Evolutionary conservation across 176 grass and related monocot genomes (phyloP).

Genomic region (Saccharum spontaneum): DNA sequence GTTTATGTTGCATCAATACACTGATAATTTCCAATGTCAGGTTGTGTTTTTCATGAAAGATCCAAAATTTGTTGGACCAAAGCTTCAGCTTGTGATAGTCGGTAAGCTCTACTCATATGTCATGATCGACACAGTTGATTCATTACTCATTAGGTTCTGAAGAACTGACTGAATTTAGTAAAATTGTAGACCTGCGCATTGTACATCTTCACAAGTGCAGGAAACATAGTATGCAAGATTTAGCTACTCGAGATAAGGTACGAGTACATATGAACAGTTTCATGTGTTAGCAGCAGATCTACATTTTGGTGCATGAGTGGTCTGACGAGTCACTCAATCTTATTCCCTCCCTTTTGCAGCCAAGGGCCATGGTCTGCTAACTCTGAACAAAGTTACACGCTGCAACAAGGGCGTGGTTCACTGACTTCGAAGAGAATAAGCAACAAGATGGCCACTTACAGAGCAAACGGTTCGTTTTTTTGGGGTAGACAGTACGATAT

Average conservation of each 20-base stretch:
- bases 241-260: not conserved
- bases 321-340: not conserved
- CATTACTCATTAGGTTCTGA: not conserved
- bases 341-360: constrained; percentile 27
- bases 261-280: not conserved
- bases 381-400: constrained; percentile 21
- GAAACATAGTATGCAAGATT: not conserved
- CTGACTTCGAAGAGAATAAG: constrained; percentile 34
- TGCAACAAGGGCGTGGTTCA: constrained; percentile 25
- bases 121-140: not conserved
- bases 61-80: not conserved
- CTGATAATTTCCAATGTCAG: constrained; percentile 28
- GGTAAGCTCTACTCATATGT: not conserved
- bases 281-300: not conserved
- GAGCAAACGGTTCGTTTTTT: constrained; percentile 28
- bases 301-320: constrained; percentile 8
- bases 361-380: constrained; percentile 28
- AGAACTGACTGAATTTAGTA: constrained; percentile 12
- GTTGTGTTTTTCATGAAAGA: constrained; percentile 10
- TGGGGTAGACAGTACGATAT: constrained; percentile 31
- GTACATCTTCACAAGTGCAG: not conserved
- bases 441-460: constrained; percentile 29
- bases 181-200: constrained; percentile 10
- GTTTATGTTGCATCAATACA: not conserved
- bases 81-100: constrained; percentile 4